These are phyloP conservation scores for Penicillium nordicum DNA, from an alignment of 2,329 filamentous ascomycete genomes.

Conservation along the genomic window DNA sequence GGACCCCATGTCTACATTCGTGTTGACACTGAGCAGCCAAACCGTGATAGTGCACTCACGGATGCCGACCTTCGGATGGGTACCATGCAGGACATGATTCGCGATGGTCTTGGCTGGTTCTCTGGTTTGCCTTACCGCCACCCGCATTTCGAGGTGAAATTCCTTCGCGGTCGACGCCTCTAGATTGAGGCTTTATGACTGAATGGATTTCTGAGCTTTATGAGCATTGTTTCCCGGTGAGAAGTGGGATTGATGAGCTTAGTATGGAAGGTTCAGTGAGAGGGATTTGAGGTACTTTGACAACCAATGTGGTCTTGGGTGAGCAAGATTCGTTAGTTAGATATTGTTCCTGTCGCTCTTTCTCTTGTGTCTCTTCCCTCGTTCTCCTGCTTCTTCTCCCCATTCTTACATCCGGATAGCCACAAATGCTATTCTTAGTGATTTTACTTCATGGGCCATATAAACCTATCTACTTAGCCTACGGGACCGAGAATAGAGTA, in stretches of 20 bases:
- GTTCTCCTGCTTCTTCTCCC: neutral
- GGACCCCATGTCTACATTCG: neutral
- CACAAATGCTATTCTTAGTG: neutral
- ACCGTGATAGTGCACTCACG: neutral
- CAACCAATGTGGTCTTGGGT: neutral
- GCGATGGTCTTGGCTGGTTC: constrained; percentile 9
- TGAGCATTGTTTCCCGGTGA: neutral
- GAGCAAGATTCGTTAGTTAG: neutral
- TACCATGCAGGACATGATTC: constrained; percentile 5
- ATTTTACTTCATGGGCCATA: neutral
- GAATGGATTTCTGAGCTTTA: neutral
- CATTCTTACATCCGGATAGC: neutral
- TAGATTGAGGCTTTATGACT: neutral
- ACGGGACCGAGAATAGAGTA: neutral
- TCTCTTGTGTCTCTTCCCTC: neutral
- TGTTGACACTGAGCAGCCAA: neutral
- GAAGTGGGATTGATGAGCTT: neutral
- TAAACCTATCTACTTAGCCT: neutral
- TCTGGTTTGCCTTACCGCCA: constrained; percentile 2
- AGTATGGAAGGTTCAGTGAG: neutral
- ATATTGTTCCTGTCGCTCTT: neutral
- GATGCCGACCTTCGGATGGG: neutral
- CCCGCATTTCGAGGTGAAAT: neutral
- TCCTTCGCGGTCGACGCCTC: neutral
- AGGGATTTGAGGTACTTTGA: neutral